Conservation (phyloP, 352 stramenopile species). For the Phytophthora pini region DNA sequence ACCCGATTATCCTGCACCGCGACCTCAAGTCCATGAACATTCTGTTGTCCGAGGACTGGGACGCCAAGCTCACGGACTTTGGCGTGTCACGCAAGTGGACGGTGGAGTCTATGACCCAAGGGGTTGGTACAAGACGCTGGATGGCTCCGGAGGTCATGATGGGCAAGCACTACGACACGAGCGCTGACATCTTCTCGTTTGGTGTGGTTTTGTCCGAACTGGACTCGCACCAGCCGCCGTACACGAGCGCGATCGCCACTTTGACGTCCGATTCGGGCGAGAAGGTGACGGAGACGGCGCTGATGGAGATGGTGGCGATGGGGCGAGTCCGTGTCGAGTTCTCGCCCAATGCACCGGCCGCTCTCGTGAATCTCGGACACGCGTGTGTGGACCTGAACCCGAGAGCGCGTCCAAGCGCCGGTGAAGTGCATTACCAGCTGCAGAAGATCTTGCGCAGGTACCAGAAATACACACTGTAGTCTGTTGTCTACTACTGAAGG, state of each 20-base stretch:
- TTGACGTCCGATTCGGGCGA: conserved; percentile 35
- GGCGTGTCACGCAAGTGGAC: conserved; percentile 49
- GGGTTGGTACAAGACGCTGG: conserved; percentile 46
- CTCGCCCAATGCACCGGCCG: conserved; percentile 27
- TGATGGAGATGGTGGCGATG: conserved; percentile 45
- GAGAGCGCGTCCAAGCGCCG: conserved; percentile 24
- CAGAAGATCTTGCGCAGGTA: conserved; percentile 39
- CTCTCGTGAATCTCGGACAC: conserved; percentile 28
- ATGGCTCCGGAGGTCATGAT: conserved; percentile 65
- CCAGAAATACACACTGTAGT: conserved; percentile 42
- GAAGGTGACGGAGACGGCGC: conserved; percentile 33
- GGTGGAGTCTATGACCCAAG: conserved; percentile 55
- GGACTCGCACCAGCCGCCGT: conserved; percentile 43
- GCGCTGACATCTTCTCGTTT: conserved; percentile 58
- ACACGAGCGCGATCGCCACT: conserved; percentile 31
- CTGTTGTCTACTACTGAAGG: not conserved
- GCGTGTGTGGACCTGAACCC: conserved; percentile 39
- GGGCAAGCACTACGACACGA: conserved; percentile 51
- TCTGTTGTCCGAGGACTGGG: conserved; percentile 34
- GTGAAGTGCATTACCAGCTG: conserved; percentile 42
- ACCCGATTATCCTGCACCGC: conserved; percentile 49
- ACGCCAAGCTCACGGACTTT: conserved; percentile 69
- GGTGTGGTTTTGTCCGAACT: conserved; percentile 47
- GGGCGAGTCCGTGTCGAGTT: conserved; percentile 39
- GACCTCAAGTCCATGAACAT: conserved; percentile 76